These are phyloP conservation scores for Acarospora socialis DNA, from an alignment of 2,329 filamentous ascomycete species.

Conservation along the genomic window DNA sequence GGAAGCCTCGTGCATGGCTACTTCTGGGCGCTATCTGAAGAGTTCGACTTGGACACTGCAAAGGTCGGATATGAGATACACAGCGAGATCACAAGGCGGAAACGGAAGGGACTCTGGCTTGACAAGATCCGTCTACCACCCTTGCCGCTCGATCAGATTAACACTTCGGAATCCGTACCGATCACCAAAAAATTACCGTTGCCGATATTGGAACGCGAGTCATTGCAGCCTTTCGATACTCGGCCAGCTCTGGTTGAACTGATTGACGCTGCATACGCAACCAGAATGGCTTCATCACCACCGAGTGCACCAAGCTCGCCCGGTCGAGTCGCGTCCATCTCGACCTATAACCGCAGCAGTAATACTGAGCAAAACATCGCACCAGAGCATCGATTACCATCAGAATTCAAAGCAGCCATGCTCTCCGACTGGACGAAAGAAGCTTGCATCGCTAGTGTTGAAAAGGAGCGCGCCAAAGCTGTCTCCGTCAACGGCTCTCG, in stretches of 20 bases:
- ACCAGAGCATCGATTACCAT: conserved; percentile 46
- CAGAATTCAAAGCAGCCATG: conserved; percentile 59
- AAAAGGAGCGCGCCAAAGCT: conserved; percentile 52
- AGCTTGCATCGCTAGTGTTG: conserved; percentile 50
- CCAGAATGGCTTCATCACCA: conserved; percentile 47
- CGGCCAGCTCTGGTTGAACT: conserved; percentile 56
- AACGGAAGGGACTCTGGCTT: conserved; percentile 65
- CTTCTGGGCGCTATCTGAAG: conserved; percentile 64
- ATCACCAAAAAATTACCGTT: conserved; percentile 30
- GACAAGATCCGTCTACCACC: conserved; percentile 59
- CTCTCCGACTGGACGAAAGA: conserved; percentile 69
- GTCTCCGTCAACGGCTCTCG: conserved; percentile 65
- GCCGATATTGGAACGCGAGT: conserved; percentile 39
- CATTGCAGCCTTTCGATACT: conserved; percentile 62
- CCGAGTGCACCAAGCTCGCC: conserved; percentile 58
- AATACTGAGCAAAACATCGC: too few species aligned
- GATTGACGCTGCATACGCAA: conserved; percentile 58
- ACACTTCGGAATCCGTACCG: conserved; percentile 33
- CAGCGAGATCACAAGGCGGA: conserved; percentile 61
- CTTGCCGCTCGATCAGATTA: conserved; percentile 46
- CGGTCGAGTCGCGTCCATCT: conserved; percentile 44
- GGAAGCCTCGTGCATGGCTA: conserved; percentile 82
- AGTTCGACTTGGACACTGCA: conserved; percentile 61
- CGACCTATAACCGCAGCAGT: conserved; percentile 16
- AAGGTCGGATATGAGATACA: conserved; percentile 56